Evolutionary conservation across 2,329 filamentous ascomycete genomes (phyloP).

Genomic region (Fusarium gaditjirri): DNA sequence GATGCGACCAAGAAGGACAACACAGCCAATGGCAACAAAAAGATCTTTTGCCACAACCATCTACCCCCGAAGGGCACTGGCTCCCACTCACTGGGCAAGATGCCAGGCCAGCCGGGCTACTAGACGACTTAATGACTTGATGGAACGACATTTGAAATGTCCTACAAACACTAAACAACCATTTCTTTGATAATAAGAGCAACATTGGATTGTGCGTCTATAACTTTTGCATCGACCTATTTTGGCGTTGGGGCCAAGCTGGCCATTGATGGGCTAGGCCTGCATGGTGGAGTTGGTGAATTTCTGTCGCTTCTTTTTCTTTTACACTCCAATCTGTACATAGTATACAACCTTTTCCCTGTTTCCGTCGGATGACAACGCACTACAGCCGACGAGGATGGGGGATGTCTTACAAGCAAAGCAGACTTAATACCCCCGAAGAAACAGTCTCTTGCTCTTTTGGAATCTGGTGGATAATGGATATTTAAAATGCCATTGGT

Average conservation of each 20-base stretch:
- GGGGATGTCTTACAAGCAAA: constrained; percentile 30
- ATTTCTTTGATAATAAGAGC: constrained; percentile 10
- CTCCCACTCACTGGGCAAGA: constrained; percentile 62
- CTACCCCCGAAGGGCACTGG: constrained; percentile 60
- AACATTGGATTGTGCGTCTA: constrained; percentile 4
- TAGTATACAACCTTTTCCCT: constrained; percentile 19
- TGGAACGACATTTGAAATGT: constrained; percentile 21
- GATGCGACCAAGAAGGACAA: constrained; percentile 69
- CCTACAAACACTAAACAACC: constrained; percentile 5
- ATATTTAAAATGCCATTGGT: constrained; percentile 6
- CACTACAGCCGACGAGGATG: constrained; percentile 4
- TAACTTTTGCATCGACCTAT: constrained; percentile 32
- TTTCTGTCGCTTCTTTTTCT: constrained; percentile 28
- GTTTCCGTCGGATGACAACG: constrained; percentile 8
- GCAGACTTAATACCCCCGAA: constrained; percentile 28
- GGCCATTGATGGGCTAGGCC: constrained; percentile 31
- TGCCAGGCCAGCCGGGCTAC: constrained; percentile 67
- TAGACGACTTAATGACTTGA: constrained; percentile 48
- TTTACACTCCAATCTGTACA: constrained; percentile 27
- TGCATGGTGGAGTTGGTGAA: constrained; percentile 43
- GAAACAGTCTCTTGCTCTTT: constrained; percentile 30
- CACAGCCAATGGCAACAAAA: constrained; percentile 56
- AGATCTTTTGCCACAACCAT: constrained; percentile 70
- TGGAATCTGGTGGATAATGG: constrained; percentile 20
- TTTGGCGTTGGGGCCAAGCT: constrained; percentile 38